Evolutionary conservation across 352 stramenopile genomes (phyloP), one percentile per base, ranked within the genome.

Genomic region (Globisporangium sylvaticum): DNA sequence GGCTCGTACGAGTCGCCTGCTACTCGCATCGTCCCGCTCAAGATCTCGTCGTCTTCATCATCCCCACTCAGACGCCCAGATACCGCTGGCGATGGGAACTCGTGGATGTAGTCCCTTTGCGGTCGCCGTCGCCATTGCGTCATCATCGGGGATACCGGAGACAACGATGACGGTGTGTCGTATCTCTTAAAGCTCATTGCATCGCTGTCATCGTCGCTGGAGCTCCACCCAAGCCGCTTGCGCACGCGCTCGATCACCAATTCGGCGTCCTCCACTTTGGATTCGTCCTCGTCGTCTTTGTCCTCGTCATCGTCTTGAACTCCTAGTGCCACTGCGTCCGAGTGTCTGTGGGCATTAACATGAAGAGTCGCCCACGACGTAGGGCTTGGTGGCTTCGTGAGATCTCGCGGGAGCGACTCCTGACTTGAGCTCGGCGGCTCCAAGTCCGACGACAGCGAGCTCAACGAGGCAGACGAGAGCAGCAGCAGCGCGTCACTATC

Each of bases 191-290:
- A 48, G 10, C 0, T 22, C 10, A 20, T 10, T 3, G 20, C 2
- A 25, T 58, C 54, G 5, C 27, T 48, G 25, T 18, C 27, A 20
- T 42, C 32, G 29, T 42, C 32, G 22, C 52, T 57, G 24, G 64
- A 50, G 52, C 44, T 60, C 77, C 74, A 83, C 1, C 79, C 79
- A 14, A 91, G 78, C 6, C 83, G 78, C 22, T 72, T 80, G 8
- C 81, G 80, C 24, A 91, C 81, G 4, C 83, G 79, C 54, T 84
- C 76, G 62, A 89, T 89, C 22, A 89, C 83, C 31, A 76, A 52
- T 53, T 91, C 83, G 0, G 83, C 69, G 59, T 88, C 72, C 58
- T 88, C 80, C 31, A 75, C 48, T 27, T 53, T 46, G 1, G 32
- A 27, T 10, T 78, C 57, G 27, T 69, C 68, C 7, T 76, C 69